Percentiles rank a stretch among this genome's conserved stretches.
Evolutionary conservation across 345 rosid genomes (phyloP).

Genomic region (Dimocarpus longan): DNA sequence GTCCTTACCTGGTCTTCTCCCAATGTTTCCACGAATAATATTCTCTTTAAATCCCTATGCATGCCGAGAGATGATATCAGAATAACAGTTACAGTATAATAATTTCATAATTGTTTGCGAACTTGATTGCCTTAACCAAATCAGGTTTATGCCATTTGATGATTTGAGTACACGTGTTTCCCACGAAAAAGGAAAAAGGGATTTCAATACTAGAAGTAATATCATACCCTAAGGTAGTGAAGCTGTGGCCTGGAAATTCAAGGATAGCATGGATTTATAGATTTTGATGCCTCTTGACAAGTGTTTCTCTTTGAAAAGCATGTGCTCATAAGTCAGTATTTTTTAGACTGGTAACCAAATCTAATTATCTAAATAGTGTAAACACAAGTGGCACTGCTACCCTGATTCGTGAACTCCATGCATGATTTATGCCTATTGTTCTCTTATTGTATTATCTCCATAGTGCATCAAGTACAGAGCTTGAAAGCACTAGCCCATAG

Average conservation of each 20-base stretch:
- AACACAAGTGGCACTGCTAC: background rate
- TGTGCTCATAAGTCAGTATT: background rate
- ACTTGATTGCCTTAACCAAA: background rate
- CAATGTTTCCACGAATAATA: background rate
- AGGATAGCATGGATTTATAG: background rate
- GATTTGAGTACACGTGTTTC: background rate
- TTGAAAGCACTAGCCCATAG: slow-evolving; percentile 2
- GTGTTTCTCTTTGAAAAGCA: background rate
- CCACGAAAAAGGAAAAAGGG: background rate
- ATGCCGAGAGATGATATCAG: background rate
- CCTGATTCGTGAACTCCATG: background rate
- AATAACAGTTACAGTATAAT: background rate
- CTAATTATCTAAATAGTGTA: background rate
- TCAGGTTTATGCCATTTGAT: background rate
- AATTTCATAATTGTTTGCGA: background rate
- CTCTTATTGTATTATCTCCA: background rate
- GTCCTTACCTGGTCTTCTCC: background rate
- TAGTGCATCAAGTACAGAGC: background rate
- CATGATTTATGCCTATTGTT: background rate
- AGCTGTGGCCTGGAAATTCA: too few relatives aligned
- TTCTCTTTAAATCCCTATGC: background rate
- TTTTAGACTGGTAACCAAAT: background rate
- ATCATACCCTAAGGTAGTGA: too few relatives aligned
- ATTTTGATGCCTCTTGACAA: background rate
- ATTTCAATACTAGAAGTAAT: background rate